Conservation (phyloP, 176 grass and related monocot genomes). For the Hyparrhenia diplandra region DNA sequence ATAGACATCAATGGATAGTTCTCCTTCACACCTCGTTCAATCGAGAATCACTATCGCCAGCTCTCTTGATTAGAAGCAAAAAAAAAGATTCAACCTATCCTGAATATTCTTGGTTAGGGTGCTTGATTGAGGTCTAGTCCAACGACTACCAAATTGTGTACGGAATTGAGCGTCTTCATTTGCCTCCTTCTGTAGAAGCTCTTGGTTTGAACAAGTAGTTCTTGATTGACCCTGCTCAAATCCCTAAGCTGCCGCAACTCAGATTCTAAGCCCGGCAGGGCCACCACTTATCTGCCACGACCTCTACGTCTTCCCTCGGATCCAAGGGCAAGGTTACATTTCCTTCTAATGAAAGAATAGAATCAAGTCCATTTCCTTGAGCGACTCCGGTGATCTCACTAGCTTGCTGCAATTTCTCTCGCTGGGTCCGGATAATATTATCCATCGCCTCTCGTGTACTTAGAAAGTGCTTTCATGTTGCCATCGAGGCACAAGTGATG, state of each 20-base stretch:
- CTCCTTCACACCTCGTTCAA: slow-evolving; percentile 74
- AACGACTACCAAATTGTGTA: slow-evolving; percentile 85
- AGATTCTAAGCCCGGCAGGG: slow-evolving; percentile 69
- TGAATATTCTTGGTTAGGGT: slow-evolving; percentile 94
- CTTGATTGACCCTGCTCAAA: slow-evolving; percentile 96
- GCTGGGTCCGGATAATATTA: slow-evolving; percentile 83
- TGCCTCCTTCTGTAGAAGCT: slow-evolving; percentile 91
- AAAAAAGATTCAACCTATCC: slow-evolving; percentile 86
- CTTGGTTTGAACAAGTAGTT: slow-evolving; percentile 88
- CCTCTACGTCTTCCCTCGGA: slow-evolving; percentile 87
- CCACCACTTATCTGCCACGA: slow-evolving; percentile 97
- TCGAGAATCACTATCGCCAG: slow-evolving; percentile 73
- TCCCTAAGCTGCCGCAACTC: slow-evolving; percentile 96
- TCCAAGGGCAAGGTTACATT: slow-evolving; percentile 78
- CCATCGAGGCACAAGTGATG: slow-evolving; percentile 84
- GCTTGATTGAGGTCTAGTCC: slow-evolving; percentile 93
- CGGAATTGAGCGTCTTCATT: slow-evolving; percentile 90
- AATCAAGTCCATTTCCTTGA: slow-evolving; percentile 99
- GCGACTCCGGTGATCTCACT: slow-evolving; percentile 91
- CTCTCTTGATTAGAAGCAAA: slow-evolving; percentile 95
- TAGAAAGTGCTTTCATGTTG: slow-evolving; percentile 95
- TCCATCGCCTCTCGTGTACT: slow-evolving; percentile 99
- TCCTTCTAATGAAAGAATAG: slow-evolving; percentile 93
- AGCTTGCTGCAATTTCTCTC: slow-evolving; percentile 94
- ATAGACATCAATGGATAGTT: slow-evolving; percentile 83